These are phyloP conservation scores for Ajuga chamaepitys DNA, from an alignment of 257 asterid genomes.

Conservation along the genomic window DNA sequence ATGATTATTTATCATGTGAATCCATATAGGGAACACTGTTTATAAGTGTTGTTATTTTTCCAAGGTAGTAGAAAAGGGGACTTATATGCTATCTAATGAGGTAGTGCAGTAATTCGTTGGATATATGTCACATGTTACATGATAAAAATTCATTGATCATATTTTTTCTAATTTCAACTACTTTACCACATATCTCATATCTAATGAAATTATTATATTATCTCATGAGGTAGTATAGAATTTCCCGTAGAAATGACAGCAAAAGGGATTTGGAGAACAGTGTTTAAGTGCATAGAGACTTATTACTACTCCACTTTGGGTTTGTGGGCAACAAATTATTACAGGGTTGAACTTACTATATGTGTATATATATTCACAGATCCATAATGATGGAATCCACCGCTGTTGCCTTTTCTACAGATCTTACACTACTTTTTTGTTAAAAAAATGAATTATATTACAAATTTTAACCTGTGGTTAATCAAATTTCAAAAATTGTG, in stretches of 20 bases:
- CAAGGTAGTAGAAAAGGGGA: too few relatives aligned
- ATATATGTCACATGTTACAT: too few relatives aligned
- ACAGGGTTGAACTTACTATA: conserved; percentile 27
- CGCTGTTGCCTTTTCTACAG: conserved; percentile 18
- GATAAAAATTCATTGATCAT: too few relatives aligned
- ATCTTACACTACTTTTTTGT: not conserved
- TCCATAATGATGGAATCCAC: conserved; percentile 27
- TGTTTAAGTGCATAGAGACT: conserved; percentile 12
- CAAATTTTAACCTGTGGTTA: not conserved
- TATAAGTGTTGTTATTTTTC: too few relatives aligned
- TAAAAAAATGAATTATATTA: not conserved
- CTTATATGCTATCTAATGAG: too few relatives aligned
- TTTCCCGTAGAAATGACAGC: not conserved
- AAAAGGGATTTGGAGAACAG: not conserved
- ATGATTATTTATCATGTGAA: too few relatives aligned
- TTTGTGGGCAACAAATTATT: conserved; percentile 25
- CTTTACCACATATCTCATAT: too few relatives aligned
- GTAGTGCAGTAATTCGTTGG: too few relatives aligned
- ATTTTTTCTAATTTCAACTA: too few relatives aligned
- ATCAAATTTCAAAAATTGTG: not conserved
- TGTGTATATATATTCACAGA: not conserved
- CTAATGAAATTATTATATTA: too few relatives aligned
- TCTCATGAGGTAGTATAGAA: too few relatives aligned
- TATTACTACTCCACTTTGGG: conserved; percentile 27
- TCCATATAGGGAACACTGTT: too few relatives aligned